phyloP scores from a whole-genome alignment of 129 eudicot species.

The Lactuca sativa region DNA sequence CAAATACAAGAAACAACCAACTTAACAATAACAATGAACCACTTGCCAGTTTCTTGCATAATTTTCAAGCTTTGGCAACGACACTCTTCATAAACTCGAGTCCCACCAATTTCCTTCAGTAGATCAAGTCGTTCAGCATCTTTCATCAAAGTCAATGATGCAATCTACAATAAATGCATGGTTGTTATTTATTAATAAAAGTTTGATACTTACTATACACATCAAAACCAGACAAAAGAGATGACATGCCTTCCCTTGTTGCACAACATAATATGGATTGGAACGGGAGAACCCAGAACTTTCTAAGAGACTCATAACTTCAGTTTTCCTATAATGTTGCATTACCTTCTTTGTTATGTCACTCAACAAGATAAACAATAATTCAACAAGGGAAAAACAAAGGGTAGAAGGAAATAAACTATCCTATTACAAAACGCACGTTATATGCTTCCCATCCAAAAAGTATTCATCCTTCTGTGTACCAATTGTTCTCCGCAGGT shows the following conservation, averaged over 20 bases:
- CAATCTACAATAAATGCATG: slow-evolving; percentile 53
- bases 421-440: slow-evolving; percentile 47
- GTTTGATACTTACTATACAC: not conserved
- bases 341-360: not conserved
- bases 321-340: slow-evolving; percentile 75
- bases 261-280: slow-evolving; percentile 97
- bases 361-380: not conserved
- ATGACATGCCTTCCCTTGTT: slow-evolving; percentile 80
- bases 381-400: no score
- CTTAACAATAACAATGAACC: not conserved
- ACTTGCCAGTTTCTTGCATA: slow-evolving; percentile 98
- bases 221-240: slow-evolving; percentile 16
- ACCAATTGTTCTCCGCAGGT: slow-evolving; percentile 87
- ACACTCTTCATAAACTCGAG: slow-evolving; percentile 94
- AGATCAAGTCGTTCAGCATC: slow-evolving; percentile 92
- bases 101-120: slow-evolving; percentile 97
- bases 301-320: slow-evolving; percentile 94
- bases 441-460: slow-evolving; percentile 98
- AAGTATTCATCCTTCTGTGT: slow-evolving; percentile 90
- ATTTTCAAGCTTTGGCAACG: slow-evolving; percentile 97
- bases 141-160: slow-evolving; percentile 92
- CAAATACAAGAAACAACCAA: slow-evolving; percentile 15
- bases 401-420: no score
- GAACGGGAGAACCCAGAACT: slow-evolving; percentile 99
- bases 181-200: slow-evolving; percentile 9